A percentile compares a stretch with the other conserved stretches of the same genome.
These are phyloP conservation scores for Wickerhamomyces strasburgensis DNA, from an alignment of 805 yeast species.

Conservation along the genomic window DNA sequence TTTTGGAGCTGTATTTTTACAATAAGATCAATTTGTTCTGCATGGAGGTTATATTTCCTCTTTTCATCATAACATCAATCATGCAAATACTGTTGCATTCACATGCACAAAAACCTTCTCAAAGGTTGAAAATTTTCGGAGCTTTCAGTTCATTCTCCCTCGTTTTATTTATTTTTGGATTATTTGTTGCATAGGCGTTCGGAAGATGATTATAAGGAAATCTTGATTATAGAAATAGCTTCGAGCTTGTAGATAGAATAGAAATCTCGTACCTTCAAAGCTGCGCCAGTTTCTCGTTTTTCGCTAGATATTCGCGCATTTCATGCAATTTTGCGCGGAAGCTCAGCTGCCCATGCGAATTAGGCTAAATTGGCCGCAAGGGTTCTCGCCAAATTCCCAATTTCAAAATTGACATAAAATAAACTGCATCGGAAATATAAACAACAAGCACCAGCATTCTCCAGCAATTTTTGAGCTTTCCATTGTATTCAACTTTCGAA, in stretches of 20 bases:
- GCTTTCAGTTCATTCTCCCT: slow-evolving; percentile 9
- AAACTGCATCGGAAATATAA: too few relatives aligned
- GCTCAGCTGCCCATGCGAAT: too few relatives aligned
- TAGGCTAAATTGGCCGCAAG: too few relatives aligned
- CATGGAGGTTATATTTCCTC: slow-evolving; percentile 28
- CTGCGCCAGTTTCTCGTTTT: too few relatives aligned
- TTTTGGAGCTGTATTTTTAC: slow-evolving; percentile 31
- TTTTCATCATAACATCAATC: slow-evolving; percentile 17
- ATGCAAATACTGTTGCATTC: slow-evolving; percentile 13
- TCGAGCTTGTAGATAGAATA: neutral
- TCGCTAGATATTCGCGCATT: too few relatives aligned
- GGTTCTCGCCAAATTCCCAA: too few relatives aligned
- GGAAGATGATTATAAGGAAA: too few relatives aligned
- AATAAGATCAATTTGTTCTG: slow-evolving; percentile 27
- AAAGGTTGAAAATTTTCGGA: slow-evolving; percentile 2
- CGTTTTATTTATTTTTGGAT: slow-evolving; percentile 23
- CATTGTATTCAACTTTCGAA: neutral
- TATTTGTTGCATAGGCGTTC: slow-evolving; percentile 14
- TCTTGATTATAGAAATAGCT: too few relatives aligned
- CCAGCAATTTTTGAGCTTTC: too few relatives aligned
- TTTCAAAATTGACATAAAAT: too few relatives aligned
- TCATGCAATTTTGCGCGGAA: too few relatives aligned
- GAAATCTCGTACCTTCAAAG: slow-evolving; percentile 2
- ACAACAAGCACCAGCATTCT: too few relatives aligned
- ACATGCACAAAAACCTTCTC: slow-evolving; percentile 4